Percentiles rank a stretch among this genome's conserved stretches.
Evolutionary conservation across 495 filamentous ascomycete species (phyloP).

Genomic region (Opeltia flavorubescens): DNA sequence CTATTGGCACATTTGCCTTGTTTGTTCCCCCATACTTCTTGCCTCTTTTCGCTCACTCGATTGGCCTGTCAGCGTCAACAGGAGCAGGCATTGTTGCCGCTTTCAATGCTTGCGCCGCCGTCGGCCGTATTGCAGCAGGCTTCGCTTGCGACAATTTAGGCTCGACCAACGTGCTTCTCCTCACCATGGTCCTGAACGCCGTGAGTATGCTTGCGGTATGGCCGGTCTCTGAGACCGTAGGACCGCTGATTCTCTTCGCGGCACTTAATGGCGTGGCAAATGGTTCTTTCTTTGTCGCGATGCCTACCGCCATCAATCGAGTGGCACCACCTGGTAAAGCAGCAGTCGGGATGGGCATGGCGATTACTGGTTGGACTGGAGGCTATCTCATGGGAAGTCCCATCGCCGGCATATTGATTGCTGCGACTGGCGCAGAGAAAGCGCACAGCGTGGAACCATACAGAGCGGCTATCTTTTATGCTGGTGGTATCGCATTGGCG

Average conservation of each 20-base stretch:
- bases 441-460: slow-evolving; percentile 31
- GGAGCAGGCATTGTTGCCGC: slow-evolving; percentile 41
- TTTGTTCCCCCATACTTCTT: slow-evolving; percentile 48
- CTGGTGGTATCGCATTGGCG: slow-evolving; percentile 25
- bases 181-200: slow-evolving; percentile 32
- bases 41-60: slow-evolving; percentile 32
- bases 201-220: slow-evolving; percentile 42
- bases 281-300: slow-evolving; percentile 44
- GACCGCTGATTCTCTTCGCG: slow-evolving; percentile 36
- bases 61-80: slow-evolving; percentile 30
- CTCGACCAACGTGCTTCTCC: slow-evolving; percentile 35
- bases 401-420: slow-evolving; percentile 43
- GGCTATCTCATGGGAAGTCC: slow-evolving; percentile 45
- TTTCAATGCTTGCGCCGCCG: slow-evolving; percentile 39
- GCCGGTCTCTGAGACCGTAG: slow-evolving; percentile 38
- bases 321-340: slow-evolving; percentile 40
- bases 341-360: slow-evolving; percentile 46
- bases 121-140: slow-evolving; percentile 36
- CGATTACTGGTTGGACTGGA: slow-evolving; percentile 44
- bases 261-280: slow-evolving; percentile 41
- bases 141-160: slow-evolving; percentile 37
- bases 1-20: slow-evolving; percentile 46
- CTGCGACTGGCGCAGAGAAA: slow-evolving; percentile 35
- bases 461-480: slow-evolving; percentile 46
- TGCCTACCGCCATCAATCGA: slow-evolving; percentile 45